A percentile compares a stretch with the other conserved stretches of the same genome.
phyloP scores from a whole-genome alignment of 2,329 filamentous ascomycete genomes.

The Epichloe coenophiala region DNA sequence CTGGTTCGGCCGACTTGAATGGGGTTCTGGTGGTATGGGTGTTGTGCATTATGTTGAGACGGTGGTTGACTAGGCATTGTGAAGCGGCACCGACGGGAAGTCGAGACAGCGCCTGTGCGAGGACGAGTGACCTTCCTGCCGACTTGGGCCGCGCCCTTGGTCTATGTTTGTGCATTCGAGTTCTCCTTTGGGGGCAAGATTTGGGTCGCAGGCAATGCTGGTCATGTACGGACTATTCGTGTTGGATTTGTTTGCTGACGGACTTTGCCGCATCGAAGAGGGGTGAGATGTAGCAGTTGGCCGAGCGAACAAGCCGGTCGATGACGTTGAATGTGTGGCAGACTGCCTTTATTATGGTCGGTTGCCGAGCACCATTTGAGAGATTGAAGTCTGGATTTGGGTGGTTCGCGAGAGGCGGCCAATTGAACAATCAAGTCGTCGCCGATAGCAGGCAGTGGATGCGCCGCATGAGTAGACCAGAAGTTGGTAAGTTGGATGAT shows the following conservation, averaged over 20 bases:
- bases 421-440: background rate
- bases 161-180: slow-evolving; percentile 24
- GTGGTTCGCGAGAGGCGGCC: background rate
- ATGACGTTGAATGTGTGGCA: background rate
- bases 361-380: too few species aligned
- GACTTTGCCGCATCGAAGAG: slow-evolving; percentile 1
- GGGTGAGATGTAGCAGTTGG: background rate
- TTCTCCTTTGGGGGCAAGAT: slow-evolving; percentile 6
- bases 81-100: slow-evolving; percentile 17
- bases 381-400: background rate
- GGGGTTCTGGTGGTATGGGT: slow-evolving; percentile 15
- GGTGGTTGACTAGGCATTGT: slow-evolving; percentile 18
- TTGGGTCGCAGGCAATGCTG: background rate
- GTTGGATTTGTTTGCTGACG: background rate
- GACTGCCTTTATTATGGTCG: too few species aligned
- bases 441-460: background rate
- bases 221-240: background rate
- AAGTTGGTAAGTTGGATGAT: background rate
- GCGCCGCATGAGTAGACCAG: background rate
- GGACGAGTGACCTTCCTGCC: slow-evolving; percentile 21
- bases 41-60: slow-evolving; percentile 24
- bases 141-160: slow-evolving; percentile 24
- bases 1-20: slow-evolving; percentile 27
- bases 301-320: background rate
- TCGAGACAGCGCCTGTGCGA: slow-evolving; percentile 21